Percentiles rank a stretch among this genome's conserved stretches.
Conservation (phyloP, 176 grass and related monocot species). For the Lolium multiflorum region DNA sequence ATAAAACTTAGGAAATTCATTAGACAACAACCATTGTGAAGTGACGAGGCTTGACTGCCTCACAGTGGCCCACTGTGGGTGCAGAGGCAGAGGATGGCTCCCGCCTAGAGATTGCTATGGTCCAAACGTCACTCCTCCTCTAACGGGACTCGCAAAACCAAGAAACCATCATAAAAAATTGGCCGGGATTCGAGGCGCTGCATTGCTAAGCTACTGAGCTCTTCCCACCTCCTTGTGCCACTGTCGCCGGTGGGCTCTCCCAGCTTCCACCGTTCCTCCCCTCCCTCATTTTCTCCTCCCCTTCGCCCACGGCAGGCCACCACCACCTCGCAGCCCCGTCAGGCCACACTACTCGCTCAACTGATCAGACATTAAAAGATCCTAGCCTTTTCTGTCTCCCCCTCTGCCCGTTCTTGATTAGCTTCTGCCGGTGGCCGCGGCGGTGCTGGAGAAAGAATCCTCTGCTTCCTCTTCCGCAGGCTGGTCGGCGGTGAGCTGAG, state of each 20-base stretch:
- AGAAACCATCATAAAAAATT: slow-evolving; percentile 51
- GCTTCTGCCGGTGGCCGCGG: background rate
- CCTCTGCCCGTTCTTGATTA: slow-evolving; percentile 12
- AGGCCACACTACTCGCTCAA: background rate
- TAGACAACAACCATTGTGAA: background rate
- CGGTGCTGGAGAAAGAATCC: background rate
- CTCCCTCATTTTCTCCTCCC: slow-evolving; percentile 27
- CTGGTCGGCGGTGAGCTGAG: slow-evolving; percentile 23
- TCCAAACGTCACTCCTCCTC: slow-evolving; percentile 93
- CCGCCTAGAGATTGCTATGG: slow-evolving; percentile 68
- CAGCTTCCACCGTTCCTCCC: background rate
- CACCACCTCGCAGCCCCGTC: slow-evolving; percentile 18
- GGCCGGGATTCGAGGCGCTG: slow-evolving; percentile 60
- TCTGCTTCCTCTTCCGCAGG: slow-evolving; percentile 20
- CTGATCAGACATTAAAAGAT: slow-evolving; percentile 41
- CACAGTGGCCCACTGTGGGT: slow-evolving; percentile 18
- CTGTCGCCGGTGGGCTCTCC: slow-evolving; percentile 43
- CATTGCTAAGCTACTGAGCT: slow-evolving; percentile 12
- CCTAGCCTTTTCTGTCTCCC: background rate
- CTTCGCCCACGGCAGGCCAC: slow-evolving; percentile 31
- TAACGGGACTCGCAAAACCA: slow-evolving; percentile 48
- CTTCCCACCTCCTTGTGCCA: background rate
- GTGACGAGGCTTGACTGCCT: slow-evolving; percentile 18
- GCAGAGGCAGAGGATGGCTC: slow-evolving; percentile 52
- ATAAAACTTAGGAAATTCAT: background rate